Conservation (phyloP, 768 basidiomycete genomes). For the Kwoniella pini region DNA sequence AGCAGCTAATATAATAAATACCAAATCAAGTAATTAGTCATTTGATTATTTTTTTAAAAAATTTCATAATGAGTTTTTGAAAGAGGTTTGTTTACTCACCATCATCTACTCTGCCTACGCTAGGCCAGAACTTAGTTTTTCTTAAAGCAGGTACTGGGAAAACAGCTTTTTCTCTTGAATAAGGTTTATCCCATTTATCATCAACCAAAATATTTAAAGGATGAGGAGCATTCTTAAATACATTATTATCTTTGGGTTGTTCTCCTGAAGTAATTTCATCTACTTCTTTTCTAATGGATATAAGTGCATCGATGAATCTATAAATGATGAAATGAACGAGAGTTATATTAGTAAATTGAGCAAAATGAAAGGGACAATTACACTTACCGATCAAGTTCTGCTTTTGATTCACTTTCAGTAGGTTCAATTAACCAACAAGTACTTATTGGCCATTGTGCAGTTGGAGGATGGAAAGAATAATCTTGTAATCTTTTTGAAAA, state of each 20-base stretch:
- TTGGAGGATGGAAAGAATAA: slow-evolving; percentile 63
- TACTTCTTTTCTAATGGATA: slow-evolving; percentile 87
- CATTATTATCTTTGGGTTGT: slow-evolving; percentile 86
- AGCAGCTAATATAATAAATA: too few species aligned
- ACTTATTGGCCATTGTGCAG: slow-evolving; percentile 96
- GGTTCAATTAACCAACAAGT: slow-evolving; percentile 83
- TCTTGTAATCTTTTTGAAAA: slow-evolving; percentile 91
- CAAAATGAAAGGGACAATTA: neutral
- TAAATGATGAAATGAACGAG: neutral
- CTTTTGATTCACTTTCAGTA: slow-evolving; percentile 90
- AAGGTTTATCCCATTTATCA: slow-evolving; percentile 88
- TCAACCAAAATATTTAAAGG: slow-evolving; percentile 74
- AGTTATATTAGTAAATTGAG: neutral
- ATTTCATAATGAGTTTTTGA: too few species aligned
- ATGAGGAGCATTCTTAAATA: slow-evolving; percentile 93
- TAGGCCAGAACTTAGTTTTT: slow-evolving; percentile 96
- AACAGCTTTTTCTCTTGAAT: slow-evolving; percentile 84
- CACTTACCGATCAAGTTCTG: slow-evolving; percentile 80
- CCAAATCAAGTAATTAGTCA: too few species aligned
- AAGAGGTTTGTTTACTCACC: too few species aligned
- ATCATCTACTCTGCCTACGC: slow-evolving; percentile 88
- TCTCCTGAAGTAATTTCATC: slow-evolving; percentile 82
- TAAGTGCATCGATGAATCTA: slow-evolving; percentile 98
- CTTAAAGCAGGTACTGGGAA: slow-evolving; percentile 80
- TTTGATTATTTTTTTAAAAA: too few species aligned